phyloP scores from a whole-genome alignment of 768 basidiomycete genomes.

The Russula foetens region DNA sequence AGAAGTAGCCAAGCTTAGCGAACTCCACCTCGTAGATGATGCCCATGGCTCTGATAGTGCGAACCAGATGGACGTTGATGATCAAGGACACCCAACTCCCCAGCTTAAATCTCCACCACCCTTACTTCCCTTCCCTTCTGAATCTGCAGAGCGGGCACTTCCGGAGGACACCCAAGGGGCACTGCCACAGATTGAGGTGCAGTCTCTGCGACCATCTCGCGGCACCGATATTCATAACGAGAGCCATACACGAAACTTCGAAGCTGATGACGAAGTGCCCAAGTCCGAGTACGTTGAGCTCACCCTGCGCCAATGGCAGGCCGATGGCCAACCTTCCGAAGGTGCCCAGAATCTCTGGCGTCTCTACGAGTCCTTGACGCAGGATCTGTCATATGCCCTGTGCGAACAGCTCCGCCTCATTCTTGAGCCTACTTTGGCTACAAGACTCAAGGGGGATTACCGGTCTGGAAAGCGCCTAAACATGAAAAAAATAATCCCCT shows the following conservation, averaged over 20 bases:
- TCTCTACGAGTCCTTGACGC: slow-evolving; percentile 82
- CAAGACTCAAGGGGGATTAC: slow-evolving; percentile 92
- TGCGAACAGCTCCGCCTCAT: slow-evolving; percentile 97
- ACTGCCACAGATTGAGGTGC: slow-evolving; percentile 31
- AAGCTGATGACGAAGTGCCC: slow-evolving; percentile 25
- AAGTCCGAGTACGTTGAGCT: slow-evolving; percentile 36
- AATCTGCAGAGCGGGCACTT: slow-evolving; percentile 24
- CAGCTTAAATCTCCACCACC: slow-evolving; percentile 17
- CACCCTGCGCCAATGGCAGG: slow-evolving; percentile 54
- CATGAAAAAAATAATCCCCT: slow-evolving; percentile 98
- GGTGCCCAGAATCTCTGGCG: slow-evolving; percentile 81
- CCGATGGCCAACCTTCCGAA: slow-evolving; percentile 44
- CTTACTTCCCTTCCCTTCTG: slow-evolving; percentile 25
- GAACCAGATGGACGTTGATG: slow-evolving; percentile 44
- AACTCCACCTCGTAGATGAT: slow-evolving; percentile 70
- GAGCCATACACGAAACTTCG: slow-evolving; percentile 5
- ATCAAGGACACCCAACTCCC: slow-evolving; percentile 24
- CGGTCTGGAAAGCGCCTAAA: slow-evolving; percentile 95
- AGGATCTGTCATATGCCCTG: slow-evolving; percentile 82
- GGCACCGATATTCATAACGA: slow-evolving; percentile 22
- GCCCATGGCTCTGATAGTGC: slow-evolving; percentile 29
- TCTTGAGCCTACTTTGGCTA: slow-evolving; percentile 89
- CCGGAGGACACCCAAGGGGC: slow-evolving; percentile 39
- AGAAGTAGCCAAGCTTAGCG: slow-evolving; percentile 70
- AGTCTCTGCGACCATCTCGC: slow-evolving; percentile 1